Conservation (phyloP, 1,284 basidiomycete species). For the Termitomyces sp. region DNA sequence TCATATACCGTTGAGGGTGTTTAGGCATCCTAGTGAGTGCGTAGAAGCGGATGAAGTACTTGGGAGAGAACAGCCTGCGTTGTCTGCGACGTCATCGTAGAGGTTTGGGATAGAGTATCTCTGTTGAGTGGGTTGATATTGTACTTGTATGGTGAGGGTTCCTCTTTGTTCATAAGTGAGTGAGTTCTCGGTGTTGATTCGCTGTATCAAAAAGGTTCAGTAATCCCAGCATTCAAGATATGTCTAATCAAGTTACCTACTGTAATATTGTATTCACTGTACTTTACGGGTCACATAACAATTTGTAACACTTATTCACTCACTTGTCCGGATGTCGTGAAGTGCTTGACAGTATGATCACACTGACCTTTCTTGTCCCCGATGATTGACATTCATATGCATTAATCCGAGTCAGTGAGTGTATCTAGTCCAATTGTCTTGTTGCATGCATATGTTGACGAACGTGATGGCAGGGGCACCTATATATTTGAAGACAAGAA, state of each 20-base stretch:
- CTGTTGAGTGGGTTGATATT: background rate
- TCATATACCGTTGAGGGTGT: conserved; percentile 55
- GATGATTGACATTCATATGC: background rate
- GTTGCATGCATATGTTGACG: background rate
- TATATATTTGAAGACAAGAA: background rate
- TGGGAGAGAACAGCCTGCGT: conserved; percentile 10
- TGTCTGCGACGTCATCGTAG: background rate
- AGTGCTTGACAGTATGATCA: background rate
- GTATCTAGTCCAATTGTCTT: background rate
- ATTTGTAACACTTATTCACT: background rate
- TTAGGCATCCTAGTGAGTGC: conserved; percentile 62
- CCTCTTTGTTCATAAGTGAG: background rate
- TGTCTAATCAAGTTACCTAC: background rate
- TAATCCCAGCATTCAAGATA: background rate
- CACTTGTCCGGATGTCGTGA: background rate
- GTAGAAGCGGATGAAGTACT: conserved; percentile 46
- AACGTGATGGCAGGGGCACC: background rate
- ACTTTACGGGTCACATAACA: background rate
- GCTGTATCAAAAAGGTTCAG: background rate
- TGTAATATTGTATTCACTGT: background rate
- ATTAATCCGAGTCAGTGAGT: no score
- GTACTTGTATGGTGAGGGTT: background rate
- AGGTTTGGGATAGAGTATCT: background rate
- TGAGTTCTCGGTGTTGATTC: background rate
- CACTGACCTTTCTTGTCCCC: background rate